phyloP scores from a whole-genome alignment of 2,329 filamentous ascomycete genomes.

The Arthrobotrys iridis region DNA sequence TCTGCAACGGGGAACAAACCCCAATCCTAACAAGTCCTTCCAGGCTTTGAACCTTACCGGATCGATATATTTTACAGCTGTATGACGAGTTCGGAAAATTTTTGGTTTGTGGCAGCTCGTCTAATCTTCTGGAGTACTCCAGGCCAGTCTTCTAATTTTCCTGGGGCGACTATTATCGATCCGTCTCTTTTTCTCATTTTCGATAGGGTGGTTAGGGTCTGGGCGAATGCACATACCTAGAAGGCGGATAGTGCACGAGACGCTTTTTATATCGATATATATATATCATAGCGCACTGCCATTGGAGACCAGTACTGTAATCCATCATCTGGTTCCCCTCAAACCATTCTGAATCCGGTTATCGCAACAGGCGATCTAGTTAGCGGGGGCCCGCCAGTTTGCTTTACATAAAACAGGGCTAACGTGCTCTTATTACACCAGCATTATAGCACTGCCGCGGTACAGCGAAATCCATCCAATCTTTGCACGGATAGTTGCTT shows the following conservation, averaged over 20 bases:
- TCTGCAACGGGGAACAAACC: neutral
- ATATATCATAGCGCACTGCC: neutral
- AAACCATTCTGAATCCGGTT: constrained; percentile 36
- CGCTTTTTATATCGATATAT: constrained; percentile 6
- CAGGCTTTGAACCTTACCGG: neutral
- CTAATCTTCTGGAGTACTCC: no score
- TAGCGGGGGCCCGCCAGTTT: constrained; percentile 21
- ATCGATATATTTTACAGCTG: neutral
- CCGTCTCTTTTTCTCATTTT: neutral
- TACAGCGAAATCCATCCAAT: constrained; percentile 43
- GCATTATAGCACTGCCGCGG: constrained; percentile 27
- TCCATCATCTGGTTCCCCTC: constrained; percentile 30
- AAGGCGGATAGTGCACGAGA: neutral
- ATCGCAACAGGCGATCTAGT: constrained; percentile 45
- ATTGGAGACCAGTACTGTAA: constrained; percentile 3
- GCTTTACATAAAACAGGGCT: constrained; percentile 40
- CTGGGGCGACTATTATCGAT: neutral
- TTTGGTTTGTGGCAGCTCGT: no score
- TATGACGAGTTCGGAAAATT: constrained; percentile 1
- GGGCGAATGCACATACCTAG: constrained; percentile 2
- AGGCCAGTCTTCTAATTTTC: neutral
- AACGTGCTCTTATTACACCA: constrained; percentile 27
- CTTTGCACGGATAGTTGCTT: constrained; percentile 19
- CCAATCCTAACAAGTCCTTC: constrained; percentile 4
- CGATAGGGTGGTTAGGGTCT: neutral